Evolutionary conservation across 192 early-diverging fungal species (phyloP).

Genomic region (Geranomyces michiganensis): DNA sequence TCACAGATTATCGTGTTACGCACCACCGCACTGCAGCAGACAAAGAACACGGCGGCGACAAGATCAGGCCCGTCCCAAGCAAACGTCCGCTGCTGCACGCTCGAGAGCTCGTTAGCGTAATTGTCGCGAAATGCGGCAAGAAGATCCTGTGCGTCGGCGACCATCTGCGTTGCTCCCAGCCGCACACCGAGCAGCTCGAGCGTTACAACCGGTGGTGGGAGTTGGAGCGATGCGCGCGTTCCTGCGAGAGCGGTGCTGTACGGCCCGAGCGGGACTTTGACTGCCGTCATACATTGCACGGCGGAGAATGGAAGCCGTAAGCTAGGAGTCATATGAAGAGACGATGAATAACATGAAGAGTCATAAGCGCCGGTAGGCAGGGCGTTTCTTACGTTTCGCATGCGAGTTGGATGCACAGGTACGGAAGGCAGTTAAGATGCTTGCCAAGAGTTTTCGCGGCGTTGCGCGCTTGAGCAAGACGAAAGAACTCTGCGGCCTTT

Average conservation of each 20-base stretch:
- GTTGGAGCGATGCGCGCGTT: neutral
- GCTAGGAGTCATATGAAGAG: neutral
- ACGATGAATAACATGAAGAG: no score
- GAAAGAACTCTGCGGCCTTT: conserved; percentile 15
- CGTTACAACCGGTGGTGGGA: conserved; percentile 12
- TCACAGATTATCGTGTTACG: neutral
- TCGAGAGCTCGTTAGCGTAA: neutral
- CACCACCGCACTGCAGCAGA: conserved; percentile 13
- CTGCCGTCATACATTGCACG: neutral
- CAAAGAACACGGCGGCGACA: conserved; percentile 22
- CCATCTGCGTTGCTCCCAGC: conserved; percentile 26
- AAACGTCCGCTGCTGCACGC: neutral
- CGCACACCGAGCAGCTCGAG: conserved; percentile 19
- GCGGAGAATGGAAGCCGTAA: neutral
- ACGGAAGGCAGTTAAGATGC: conserved; percentile 2
- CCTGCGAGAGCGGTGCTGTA: conserved; percentile 10
- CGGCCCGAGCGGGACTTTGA: neutral
- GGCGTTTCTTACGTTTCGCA: conserved; percentile 21
- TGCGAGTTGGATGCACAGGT: conserved; percentile 20
- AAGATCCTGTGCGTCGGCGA: conserved; percentile 6
- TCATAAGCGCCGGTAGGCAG: no score
- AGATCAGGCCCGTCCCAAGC: conserved; percentile 18
- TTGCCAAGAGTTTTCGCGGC: neutral
- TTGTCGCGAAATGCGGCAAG: conserved; percentile 9
- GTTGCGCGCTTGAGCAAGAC: conserved; percentile 1